Evolutionary conservation across 768 basidiomycete species (phyloP), one percentile per base, ranked within the genome.

Genomic region (Trametes cingulata): DNA sequence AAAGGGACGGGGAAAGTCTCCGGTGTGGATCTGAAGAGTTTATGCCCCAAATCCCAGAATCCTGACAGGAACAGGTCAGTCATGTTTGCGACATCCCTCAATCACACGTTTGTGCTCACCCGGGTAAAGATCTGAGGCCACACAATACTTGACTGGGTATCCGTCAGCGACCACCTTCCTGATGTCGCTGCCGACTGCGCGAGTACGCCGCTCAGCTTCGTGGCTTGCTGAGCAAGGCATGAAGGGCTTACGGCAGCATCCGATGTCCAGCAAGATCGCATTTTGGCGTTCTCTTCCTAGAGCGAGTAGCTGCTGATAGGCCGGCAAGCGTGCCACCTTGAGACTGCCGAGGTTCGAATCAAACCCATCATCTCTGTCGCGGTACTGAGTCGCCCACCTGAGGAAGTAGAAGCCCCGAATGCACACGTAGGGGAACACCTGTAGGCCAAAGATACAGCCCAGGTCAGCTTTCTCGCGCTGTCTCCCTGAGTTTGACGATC

Each of bases 21-120:
- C 0, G 80, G 78, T 0, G 75, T 82, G 3, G 81, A 77, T 50
- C 69, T 77, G 73, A 87, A 90, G 15, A 89, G 74, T 42, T 81
- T 74, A 61, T 88, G 85, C 1, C 87, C 87, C 4, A 80, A 74
- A 5, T 82, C 76, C 86, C 85, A 88, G 61, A 84, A 83, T 10
- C 73, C 86, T 87, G 56, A 10, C 6, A 22, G 3, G 20, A n/a
- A 22, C 3, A n/a, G 5, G 39, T 40, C 14, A 40, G 39, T 20
- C 37, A 4, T 3, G 10, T 13, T 37, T 5, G 15, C 9, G 6
- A 7, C 17, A 24, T 1, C 0, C 22, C 5, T 4, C 13, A 22
- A 22, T 22, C 7, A 49, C 1, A 17, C 0, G 29, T 24, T 25
- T 13, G 14, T 5, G 36, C 57, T 57, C 41, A 78, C 80, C 78